Percentiles rank a stretch among this genome's conserved stretches.
Evolutionary conservation across 441 rosid genomes (phyloP).

Genomic region (Mallotus japonicus): DNA sequence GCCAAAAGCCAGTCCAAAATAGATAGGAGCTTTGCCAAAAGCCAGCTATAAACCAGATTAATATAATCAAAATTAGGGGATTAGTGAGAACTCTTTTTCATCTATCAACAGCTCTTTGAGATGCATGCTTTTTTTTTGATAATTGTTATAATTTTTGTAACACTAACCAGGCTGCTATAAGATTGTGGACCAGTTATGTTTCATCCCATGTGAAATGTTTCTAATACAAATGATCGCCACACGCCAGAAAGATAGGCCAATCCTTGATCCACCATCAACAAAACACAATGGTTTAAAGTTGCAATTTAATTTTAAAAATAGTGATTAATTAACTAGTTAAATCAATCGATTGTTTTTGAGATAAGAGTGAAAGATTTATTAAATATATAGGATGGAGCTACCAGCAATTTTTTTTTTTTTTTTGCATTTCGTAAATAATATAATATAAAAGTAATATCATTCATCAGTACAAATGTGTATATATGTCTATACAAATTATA

Average conservation of each 20-base stretch:
- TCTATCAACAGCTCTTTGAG: conserved; percentile 3
- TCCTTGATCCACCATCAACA: background rate
- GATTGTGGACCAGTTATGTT: background rate
- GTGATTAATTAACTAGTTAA: too few species aligned
- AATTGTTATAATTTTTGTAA: background rate
- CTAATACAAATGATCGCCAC: background rate
- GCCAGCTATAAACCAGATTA: background rate
- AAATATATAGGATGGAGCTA: too few species aligned
- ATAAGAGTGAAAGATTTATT: too few species aligned
- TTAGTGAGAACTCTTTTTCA: background rate
- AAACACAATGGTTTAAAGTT: background rate
- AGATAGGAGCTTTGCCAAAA: conserved; percentile 10
- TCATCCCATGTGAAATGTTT: background rate
- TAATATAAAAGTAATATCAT: too few species aligned
- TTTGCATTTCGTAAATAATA: too few species aligned
- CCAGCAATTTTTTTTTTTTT: too few species aligned
- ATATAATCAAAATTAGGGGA: background rate
- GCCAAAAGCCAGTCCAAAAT: conserved; percentile 7
- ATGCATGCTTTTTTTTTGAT: conserved; percentile 22
- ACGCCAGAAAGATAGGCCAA: background rate
- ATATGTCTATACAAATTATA: too few species aligned
- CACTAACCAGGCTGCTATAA: background rate
- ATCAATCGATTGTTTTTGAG: too few species aligned
- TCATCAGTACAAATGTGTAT: too few species aligned
- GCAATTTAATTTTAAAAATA: too few species aligned